phyloP scores from a whole-genome alignment of 2,329 filamentous ascomycete species.

The Fusarium sp. region DNA sequence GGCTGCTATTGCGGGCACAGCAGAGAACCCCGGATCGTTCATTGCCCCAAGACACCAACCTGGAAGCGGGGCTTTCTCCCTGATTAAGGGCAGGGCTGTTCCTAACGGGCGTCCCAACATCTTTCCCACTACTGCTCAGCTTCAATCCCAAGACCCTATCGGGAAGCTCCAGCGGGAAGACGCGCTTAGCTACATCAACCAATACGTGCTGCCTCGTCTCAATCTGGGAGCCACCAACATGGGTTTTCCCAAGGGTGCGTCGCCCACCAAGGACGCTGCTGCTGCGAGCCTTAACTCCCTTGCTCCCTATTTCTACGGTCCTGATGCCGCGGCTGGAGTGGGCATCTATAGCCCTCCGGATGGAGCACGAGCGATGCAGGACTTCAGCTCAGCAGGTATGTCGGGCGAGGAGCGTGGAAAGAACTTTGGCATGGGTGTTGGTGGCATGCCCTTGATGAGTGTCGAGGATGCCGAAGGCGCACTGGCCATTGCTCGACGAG shows the following conservation, averaged over 20 bases:
- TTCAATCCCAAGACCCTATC: slow-evolving; percentile 66
- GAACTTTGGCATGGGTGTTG: slow-evolving; percentile 47
- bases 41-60: slow-evolving; percentile 66
- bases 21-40: slow-evolving; percentile 66
- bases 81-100: slow-evolving; percentile 73
- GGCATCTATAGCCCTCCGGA: slow-evolving; percentile 57
- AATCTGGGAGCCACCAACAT: slow-evolving; percentile 64
- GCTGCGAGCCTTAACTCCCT: slow-evolving; percentile 65
- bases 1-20: slow-evolving; percentile 61
- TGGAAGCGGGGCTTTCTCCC: slow-evolving; percentile 66
- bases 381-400: slow-evolving; percentile 48
- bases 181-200: slow-evolving; percentile 75
- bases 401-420: slow-evolving; percentile 48
- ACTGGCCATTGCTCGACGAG: slow-evolving; percentile 63
- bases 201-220: slow-evolving; percentile 71
- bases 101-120: slow-evolving; percentile 72
- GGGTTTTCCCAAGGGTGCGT: slow-evolving; percentile 53
- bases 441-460: slow-evolving; percentile 66
- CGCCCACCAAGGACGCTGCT: slow-evolving; percentile 57
- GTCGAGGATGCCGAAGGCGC: slow-evolving; percentile 72
- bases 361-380: slow-evolving; percentile 50
- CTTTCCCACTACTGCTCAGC: slow-evolving; percentile 63
- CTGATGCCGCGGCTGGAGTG: slow-evolving; percentile 57
- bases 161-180: slow-evolving; percentile 75
- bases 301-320: slow-evolving; percentile 67